These are phyloP conservation scores for Coprinopsis marcescibilis DNA, from an alignment of 768 basidiomycete species.

Conservation along the genomic window DNA sequence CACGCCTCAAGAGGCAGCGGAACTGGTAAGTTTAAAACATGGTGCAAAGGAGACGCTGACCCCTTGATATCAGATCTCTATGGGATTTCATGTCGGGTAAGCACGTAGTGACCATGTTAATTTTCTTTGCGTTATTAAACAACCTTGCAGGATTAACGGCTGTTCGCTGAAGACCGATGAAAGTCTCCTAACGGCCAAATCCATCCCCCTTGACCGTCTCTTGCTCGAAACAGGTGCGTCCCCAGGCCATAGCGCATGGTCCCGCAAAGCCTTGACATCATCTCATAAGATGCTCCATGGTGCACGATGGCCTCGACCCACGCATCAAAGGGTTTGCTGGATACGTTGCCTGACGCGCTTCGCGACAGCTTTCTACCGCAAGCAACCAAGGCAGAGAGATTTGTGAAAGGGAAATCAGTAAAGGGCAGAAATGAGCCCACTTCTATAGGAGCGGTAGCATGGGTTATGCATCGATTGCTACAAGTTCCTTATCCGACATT, in stretches of 20 bases:
- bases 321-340: conserved; percentile 48
- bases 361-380: conserved; percentile 46
- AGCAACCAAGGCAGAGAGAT: conserved; percentile 51
- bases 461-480: conserved; percentile 52
- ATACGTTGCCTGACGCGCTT: conserved; percentile 40
- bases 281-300: conserved; percentile 58
- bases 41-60: not conserved
- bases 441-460: conserved; percentile 63
- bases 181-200: conserved; percentile 49
- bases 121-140: not conserved
- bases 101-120: not conserved
- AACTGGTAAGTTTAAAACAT: conserved; percentile 47
- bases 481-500: conserved; percentile 49
- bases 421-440: conserved; percentile 77
- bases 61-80: conserved; percentile 44
- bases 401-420: conserved; percentile 51
- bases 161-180: conserved; percentile 71
- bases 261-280: not conserved
- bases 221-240: conserved; percentile 71
- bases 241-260: not conserved
- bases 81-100: conserved; percentile 68
- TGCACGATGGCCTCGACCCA: conserved; percentile 65
- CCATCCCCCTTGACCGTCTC: conserved; percentile 53
- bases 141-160: conserved; percentile 45
- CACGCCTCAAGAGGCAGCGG: conserved; percentile 49